Evolutionary conservation across 2,329 filamentous ascomycete species (phyloP).

Genomic region (Stemphylium lycopersici): DNA sequence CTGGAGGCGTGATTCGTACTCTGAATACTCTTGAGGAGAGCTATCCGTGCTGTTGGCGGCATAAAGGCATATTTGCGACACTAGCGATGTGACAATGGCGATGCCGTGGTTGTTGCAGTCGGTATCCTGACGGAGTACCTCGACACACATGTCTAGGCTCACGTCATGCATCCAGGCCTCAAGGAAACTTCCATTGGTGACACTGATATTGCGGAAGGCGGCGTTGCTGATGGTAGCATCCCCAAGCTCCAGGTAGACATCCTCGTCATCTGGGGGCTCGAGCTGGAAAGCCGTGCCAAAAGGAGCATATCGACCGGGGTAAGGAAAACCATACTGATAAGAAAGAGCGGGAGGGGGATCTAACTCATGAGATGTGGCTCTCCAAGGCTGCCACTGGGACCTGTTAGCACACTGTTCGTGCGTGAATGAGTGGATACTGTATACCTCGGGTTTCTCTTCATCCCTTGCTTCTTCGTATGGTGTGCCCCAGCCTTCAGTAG

Average conservation of each 20-base stretch:
- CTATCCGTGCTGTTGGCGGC: slow-evolving; percentile 4
- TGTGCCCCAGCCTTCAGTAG: neutral
- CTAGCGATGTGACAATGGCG: slow-evolving; percentile 22
- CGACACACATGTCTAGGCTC: slow-evolving; percentile 28
- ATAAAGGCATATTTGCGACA: slow-evolving; percentile 18
- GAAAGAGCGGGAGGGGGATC: neutral
- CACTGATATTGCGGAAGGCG: slow-evolving; percentile 13
- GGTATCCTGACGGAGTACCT: slow-evolving; percentile 13
- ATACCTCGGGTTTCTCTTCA: neutral
- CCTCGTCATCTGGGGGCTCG: slow-evolving; percentile 1
- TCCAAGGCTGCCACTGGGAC: neutral
- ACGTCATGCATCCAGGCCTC: slow-evolving; percentile 27
- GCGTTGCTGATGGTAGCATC: slow-evolving; percentile 19
- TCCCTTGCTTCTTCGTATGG: neutral
- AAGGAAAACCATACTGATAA: neutral
- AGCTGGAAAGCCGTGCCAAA: neutral
- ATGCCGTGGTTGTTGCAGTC: slow-evolving; percentile 19
- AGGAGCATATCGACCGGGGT: slow-evolving; percentile 14
- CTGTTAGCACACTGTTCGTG: neutral
- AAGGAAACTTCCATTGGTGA: neutral
- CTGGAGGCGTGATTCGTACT: slow-evolving; percentile 13
- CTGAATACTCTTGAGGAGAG: slow-evolving; percentile 7
- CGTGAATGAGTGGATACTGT: neutral
- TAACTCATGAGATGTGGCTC: neutral
- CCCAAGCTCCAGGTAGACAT: slow-evolving; percentile 22